phyloP scores from a whole-genome alignment of 768 basidiomycete genomes.

The Kwoniella heveanensis region DNA sequence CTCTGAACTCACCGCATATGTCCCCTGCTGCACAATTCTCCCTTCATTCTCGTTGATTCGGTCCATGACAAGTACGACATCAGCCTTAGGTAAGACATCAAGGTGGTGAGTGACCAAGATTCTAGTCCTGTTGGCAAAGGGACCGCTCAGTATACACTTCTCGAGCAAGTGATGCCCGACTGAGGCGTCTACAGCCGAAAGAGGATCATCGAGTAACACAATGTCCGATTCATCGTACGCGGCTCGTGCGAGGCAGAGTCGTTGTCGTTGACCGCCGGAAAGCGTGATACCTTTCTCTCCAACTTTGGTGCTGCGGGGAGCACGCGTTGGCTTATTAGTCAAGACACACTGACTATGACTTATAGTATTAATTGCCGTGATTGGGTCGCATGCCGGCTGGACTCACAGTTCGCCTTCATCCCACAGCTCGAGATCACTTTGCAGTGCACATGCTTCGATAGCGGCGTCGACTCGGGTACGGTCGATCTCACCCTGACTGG shows the following conservation, averaged over 20 bases:
- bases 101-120: constrained; percentile 62
- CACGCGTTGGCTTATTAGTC: constrained; percentile 59
- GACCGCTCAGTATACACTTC: constrained; percentile 60
- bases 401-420: constrained; percentile 36
- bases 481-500: constrained; percentile 28
- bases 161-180: constrained; percentile 71
- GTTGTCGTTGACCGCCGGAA: constrained; percentile 54
- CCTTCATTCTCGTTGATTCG: constrained; percentile 34
- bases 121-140: constrained; percentile 64
- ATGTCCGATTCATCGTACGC: constrained; percentile 45
- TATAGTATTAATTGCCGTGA: too few relatives aligned
- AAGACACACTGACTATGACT: too few relatives aligned
- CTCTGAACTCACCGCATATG: constrained; percentile 60
- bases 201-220: constrained; percentile 56
- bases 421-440: constrained; percentile 38
- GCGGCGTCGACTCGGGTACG: constrained; percentile 22
- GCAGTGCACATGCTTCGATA: constrained; percentile 51
- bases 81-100: constrained; percentile 50
- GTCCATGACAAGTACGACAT: constrained; percentile 54
- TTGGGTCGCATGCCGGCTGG: too few relatives aligned
- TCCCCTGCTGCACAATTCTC: constrained; percentile 66
- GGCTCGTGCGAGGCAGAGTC: constrained; percentile 48
- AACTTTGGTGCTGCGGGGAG: constrained; percentile 65
- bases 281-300: constrained; percentile 70
- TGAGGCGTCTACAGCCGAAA: constrained; percentile 77